phyloP scores from a whole-genome alignment of 2,329 filamentous ascomycete genomes.

The Aureobasidium leucospermi region DNA sequence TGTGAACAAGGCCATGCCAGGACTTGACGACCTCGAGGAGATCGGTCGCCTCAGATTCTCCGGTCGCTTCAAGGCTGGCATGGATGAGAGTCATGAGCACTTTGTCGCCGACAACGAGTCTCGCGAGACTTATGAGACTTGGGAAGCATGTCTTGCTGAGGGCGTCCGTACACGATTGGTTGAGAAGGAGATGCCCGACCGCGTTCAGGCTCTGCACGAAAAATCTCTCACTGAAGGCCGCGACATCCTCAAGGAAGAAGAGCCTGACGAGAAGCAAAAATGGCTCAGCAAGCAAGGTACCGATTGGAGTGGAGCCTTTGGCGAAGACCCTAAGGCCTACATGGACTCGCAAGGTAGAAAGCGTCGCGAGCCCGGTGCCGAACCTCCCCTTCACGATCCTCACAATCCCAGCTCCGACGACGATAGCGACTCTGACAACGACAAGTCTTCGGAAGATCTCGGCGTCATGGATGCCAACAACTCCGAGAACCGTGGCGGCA shows the following conservation, averaged over 20 bases:
- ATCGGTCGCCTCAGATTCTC: slow-evolving; percentile 75
- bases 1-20: slow-evolving; percentile 54
- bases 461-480: slow-evolving; percentile 52
- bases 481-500: slow-evolving; percentile 11
- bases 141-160: slow-evolving; percentile 85
- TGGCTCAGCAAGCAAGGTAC: slow-evolving; percentile 75
- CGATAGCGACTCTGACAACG: slow-evolving; percentile 33
- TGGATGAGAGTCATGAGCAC: slow-evolving; percentile 73
- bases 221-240: slow-evolving; percentile 70
- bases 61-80: slow-evolving; percentile 80
- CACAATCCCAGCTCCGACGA: slow-evolving; percentile 37
- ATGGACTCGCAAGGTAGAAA: slow-evolving; percentile 47
- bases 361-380: slow-evolving; percentile 48
- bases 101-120: slow-evolving; percentile 84
- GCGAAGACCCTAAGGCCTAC: slow-evolving; percentile 61
- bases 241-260: slow-evolving; percentile 68
- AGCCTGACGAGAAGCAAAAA: slow-evolving; percentile 63
- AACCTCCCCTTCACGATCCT: slow-evolving; percentile 46
- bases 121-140: slow-evolving; percentile 87
- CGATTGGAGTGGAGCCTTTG: slow-evolving; percentile 84
- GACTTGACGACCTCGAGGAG: slow-evolving; percentile 68
- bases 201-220: slow-evolving; percentile 71
- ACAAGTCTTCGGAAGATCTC: slow-evolving; percentile 41
- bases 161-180: slow-evolving; percentile 71
- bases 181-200: slow-evolving; percentile 62